phyloP scores from a whole-genome alignment of 371 early-diverging fungal genomes.

The Actinomucor elegans region DNA sequence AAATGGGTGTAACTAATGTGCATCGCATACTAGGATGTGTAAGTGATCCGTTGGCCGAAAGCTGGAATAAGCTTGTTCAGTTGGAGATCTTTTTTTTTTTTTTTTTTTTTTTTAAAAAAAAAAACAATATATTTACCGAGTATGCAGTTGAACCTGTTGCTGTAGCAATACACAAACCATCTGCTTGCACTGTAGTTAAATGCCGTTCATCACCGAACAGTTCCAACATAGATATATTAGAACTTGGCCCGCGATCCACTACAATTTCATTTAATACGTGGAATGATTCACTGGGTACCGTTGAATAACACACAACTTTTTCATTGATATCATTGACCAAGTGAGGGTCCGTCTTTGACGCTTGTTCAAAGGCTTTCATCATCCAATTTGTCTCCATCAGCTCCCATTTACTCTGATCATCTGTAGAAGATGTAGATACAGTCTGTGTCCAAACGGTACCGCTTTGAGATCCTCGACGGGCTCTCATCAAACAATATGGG shows the following conservation, averaged over 20 bases:
- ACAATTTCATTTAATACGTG: slow-evolving; percentile 79
- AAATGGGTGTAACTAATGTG: slow-evolving; percentile 91
- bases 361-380: slow-evolving; percentile 16
- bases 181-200: slow-evolving; percentile 85
- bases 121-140: slow-evolving; percentile 64
- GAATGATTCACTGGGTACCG: slow-evolving; percentile 44
- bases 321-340: slow-evolving; percentile 5
- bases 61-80: slow-evolving; percentile 20
- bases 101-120: too few relatives aligned
- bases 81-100: too few relatives aligned
- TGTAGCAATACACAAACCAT: slow-evolving; percentile 89
- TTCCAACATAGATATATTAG: slow-evolving; percentile 87
- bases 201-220: slow-evolving; percentile 86
- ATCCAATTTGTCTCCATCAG: slow-evolving; percentile 37
- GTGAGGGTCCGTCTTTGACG: neutral
- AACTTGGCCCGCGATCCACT: slow-evolving; percentile 86
- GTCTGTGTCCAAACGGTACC: slow-evolving; percentile 5
- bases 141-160: slow-evolving; percentile 97
- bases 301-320: slow-evolving; percentile 33
- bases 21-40: slow-evolving; percentile 94
- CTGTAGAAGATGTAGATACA: neutral
- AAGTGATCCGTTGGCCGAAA: slow-evolving; percentile 91
- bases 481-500: slow-evolving; percentile 6
- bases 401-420: slow-evolving; percentile 10
- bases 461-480: neutral